A percentile compares a stretch with the other conserved stretches of the same genome.
Evolutionary conservation across 306 rosid genomes (phyloP).

Genomic region (Trifolium repens): DNA sequence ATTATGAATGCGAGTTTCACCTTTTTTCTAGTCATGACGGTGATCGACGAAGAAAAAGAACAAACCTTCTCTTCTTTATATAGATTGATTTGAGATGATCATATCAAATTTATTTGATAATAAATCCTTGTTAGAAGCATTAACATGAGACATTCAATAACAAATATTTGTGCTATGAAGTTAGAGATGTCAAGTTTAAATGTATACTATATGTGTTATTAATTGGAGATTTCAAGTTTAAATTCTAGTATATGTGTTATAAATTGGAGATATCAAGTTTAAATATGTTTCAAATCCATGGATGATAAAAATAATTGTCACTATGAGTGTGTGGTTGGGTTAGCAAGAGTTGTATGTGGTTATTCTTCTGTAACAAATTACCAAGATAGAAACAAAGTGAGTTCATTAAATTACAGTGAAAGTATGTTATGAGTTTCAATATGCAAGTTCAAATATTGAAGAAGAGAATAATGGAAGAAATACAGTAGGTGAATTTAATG

Average conservation of each 20-base stretch:
- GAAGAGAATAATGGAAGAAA: too few relatives aligned
- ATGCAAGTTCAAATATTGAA: too few relatives aligned
- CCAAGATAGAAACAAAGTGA: too few relatives aligned
- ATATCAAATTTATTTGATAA: slow-evolving; percentile 16
- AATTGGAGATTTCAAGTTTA: slow-evolving; percentile 16
- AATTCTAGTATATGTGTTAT: neutral
- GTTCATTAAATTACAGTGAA: too few relatives aligned
- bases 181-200: slow-evolving; percentile 6
- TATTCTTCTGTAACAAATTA: too few relatives aligned
- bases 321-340: too few relatives aligned
- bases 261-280: slow-evolving; percentile 9
- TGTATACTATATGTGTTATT: neutral
- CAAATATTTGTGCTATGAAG: slow-evolving; percentile 30
- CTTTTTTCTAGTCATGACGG: slow-evolving; percentile 55
- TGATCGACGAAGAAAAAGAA: neutral
- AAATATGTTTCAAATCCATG: slow-evolving; percentile 14
- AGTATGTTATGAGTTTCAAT: too few relatives aligned
- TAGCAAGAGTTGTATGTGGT: too few relatives aligned
- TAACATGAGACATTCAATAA: slow-evolving; percentile 22
- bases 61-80: slow-evolving; percentile 23
- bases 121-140: neutral
- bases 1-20: slow-evolving; percentile 55
- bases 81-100: neutral
- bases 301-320: neutral
- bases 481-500: too few relatives aligned